A percentile compares a stretch with the other conserved stretches of the same genome.
phyloP scores from a whole-genome alignment of 2,329 filamentous ascomycete species.

The Pseudocercospora fuligena region DNA sequence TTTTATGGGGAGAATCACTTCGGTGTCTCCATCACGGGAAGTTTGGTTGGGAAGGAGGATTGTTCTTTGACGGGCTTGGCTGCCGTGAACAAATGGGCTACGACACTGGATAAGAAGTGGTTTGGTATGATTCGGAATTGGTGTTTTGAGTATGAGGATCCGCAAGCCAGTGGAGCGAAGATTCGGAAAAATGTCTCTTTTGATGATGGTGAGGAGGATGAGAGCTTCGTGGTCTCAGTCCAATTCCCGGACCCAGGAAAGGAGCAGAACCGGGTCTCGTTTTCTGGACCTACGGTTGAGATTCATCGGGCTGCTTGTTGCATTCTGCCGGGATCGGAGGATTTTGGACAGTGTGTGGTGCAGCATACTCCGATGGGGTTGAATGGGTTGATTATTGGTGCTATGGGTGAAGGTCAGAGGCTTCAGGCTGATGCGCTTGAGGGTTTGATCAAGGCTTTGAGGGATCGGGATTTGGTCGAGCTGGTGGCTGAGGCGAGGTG shows the following conservation, averaged over 20 bases:
- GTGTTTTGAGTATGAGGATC: slow-evolving; percentile 24
- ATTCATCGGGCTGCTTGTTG: slow-evolving; percentile 20
- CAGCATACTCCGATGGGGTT: neutral
- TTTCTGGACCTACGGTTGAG: neutral
- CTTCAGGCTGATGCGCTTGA: neutral
- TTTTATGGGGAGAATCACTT: slow-evolving; percentile 36
- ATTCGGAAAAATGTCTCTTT: neutral
- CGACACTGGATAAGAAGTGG: slow-evolving; percentile 14
- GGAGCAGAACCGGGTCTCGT: neutral
- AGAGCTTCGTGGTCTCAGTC: slow-evolving; percentile 10
- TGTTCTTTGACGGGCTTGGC: slow-evolving; percentile 8
- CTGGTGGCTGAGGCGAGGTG: neutral
- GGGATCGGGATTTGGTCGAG: neutral
- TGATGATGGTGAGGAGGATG: slow-evolving; percentile 3
- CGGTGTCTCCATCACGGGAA: slow-evolving; percentile 22
- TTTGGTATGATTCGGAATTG: slow-evolving; percentile 16
- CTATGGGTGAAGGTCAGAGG: slow-evolving; percentile 9
- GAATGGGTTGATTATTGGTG: neutral
- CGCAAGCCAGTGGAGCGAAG: neutral
- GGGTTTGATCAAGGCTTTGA: slow-evolving; percentile 3
- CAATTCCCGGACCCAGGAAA: neutral
- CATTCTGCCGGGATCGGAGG: slow-evolving; percentile 18
- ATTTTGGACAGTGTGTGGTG: slow-evolving; percentile 13
- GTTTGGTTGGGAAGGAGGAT: neutral
- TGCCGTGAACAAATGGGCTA: slow-evolving; percentile 27